Conservation (phyloP, 2,329 filamentous ascomycete species). For the Neonectria coccinea region DNA sequence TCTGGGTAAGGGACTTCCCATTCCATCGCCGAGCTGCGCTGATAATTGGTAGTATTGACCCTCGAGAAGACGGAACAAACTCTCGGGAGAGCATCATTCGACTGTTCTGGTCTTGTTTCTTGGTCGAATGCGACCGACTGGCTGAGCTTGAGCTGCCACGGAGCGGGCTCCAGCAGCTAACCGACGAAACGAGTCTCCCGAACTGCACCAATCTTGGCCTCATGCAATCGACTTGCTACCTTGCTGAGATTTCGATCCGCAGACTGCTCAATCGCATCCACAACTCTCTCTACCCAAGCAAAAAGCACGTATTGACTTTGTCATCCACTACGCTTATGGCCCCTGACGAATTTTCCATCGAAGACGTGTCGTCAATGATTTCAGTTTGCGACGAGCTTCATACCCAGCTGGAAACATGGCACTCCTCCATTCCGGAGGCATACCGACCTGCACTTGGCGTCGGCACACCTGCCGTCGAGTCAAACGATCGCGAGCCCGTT, state of each 20-base stretch:
- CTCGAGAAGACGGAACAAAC: slow-evolving; percentile 29
- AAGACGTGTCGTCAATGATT: slow-evolving; percentile 46
- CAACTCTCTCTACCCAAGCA: slow-evolving; percentile 47
- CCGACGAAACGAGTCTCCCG: slow-evolving; percentile 48
- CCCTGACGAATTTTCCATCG: slow-evolving; percentile 43
- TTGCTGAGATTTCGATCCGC: slow-evolving; percentile 50
- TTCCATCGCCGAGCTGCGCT: neutral
- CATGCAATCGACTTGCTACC: slow-evolving; percentile 45
- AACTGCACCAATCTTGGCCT: slow-evolving; percentile 41
- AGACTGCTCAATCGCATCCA: slow-evolving; percentile 50
- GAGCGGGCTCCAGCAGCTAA: slow-evolving; percentile 48
- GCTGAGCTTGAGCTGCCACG: slow-evolving; percentile 50
- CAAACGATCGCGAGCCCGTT: slow-evolving; percentile 43
- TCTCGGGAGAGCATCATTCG: slow-evolving; percentile 41
- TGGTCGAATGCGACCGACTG: slow-evolving; percentile 49
- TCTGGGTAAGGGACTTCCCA: slow-evolving; percentile 20
- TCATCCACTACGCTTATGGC: slow-evolving; percentile 43
- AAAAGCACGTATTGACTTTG: slow-evolving; percentile 41
- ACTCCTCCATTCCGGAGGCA: slow-evolving; percentile 48
- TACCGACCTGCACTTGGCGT: slow-evolving; percentile 43
- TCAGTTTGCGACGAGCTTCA: slow-evolving; percentile 48
- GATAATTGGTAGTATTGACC: slow-evolving; percentile 28
- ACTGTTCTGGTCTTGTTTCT: slow-evolving; percentile 49
- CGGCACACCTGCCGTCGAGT: slow-evolving; percentile 27
- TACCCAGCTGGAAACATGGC: slow-evolving; percentile 48